phyloP scores from a whole-genome alignment of 1,139 yeast genomes.

The Debaryomyces nepalensis region DNA sequence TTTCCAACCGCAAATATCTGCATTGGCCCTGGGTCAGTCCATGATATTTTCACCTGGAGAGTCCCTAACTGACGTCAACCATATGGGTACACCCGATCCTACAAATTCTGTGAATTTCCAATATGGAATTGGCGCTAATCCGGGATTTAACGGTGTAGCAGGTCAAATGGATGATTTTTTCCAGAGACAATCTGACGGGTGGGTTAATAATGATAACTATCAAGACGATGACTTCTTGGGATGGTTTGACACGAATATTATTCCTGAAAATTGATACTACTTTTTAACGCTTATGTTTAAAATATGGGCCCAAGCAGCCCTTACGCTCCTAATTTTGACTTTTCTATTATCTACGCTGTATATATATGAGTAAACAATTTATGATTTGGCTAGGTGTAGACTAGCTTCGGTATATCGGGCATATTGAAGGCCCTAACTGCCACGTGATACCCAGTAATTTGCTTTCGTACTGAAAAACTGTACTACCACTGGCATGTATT shows the following conservation, averaged over 20 bases:
- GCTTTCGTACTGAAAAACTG: constrained; percentile 3
- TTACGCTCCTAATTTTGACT: no score
- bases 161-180: constrained; percentile 60
- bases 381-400: background rate
- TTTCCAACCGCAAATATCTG: constrained; percentile 6
- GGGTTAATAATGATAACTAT: constrained; percentile 72
- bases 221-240: constrained; percentile 84
- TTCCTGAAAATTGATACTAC: constrained; percentile 27
- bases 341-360: background rate
- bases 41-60: constrained; percentile 9
- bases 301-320: no score
- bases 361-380: constrained; percentile 4
- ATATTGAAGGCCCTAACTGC: no score
- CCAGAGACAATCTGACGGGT: constrained; percentile 82
- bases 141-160: constrained; percentile 28
- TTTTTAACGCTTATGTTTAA: background rate
- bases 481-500: no score
- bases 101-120: constrained; percentile 12
- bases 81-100: constrained; percentile 6
- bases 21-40: constrained; percentile 7
- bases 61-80: background rate
- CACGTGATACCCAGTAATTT: constrained; percentile 24
- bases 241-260: constrained; percentile 80
- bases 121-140: constrained; percentile 9
- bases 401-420: no score